phyloP scores from a whole-genome alignment of 106 monocot species.

The Dioscorea dumetorum region DNA sequence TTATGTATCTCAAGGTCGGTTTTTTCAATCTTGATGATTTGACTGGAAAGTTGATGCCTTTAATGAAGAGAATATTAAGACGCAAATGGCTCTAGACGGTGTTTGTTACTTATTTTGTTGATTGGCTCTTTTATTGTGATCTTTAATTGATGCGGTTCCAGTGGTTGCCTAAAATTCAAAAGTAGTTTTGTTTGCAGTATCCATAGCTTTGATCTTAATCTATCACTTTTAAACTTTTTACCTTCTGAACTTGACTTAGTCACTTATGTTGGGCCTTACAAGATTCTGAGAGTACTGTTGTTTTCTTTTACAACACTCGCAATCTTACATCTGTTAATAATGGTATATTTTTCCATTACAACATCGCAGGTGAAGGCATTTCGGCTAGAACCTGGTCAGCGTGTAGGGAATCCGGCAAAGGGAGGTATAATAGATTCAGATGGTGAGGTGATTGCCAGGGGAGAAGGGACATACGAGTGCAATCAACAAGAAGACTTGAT shows the following conservation, averaged over 20 bases:
- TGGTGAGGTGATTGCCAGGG: conserved; percentile 79
- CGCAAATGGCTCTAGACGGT: background rate
- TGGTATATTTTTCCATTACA: background rate
- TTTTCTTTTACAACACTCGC: too few species aligned
- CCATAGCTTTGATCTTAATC: too few species aligned
- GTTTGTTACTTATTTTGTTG: background rate
- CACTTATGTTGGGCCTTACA: too few species aligned
- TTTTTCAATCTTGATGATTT: background rate
- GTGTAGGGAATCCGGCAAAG: conserved; percentile 32
- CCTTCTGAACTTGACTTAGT: too few species aligned
- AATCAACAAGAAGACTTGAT: conserved; percentile 35
- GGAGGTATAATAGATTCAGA: conserved; percentile 85
- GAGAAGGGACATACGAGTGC: conserved; percentile 26
- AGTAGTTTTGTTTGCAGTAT: too few species aligned
- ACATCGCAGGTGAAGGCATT: conserved; percentile 72
- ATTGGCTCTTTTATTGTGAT: background rate
- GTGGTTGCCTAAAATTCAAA: background rate
- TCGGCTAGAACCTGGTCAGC: conserved; percentile 57
- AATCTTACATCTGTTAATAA: too few species aligned
- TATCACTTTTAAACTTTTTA: too few species aligned
- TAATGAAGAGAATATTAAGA: background rate
- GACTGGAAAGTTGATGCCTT: background rate
- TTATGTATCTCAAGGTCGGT: conserved; percentile 65
- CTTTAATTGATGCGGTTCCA: background rate
- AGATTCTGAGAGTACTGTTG: too few species aligned